These are phyloP conservation scores for Salmacisia buchloeana DNA, from an alignment of 1,284 basidiomycete species.

Conservation along the genomic window DNA sequence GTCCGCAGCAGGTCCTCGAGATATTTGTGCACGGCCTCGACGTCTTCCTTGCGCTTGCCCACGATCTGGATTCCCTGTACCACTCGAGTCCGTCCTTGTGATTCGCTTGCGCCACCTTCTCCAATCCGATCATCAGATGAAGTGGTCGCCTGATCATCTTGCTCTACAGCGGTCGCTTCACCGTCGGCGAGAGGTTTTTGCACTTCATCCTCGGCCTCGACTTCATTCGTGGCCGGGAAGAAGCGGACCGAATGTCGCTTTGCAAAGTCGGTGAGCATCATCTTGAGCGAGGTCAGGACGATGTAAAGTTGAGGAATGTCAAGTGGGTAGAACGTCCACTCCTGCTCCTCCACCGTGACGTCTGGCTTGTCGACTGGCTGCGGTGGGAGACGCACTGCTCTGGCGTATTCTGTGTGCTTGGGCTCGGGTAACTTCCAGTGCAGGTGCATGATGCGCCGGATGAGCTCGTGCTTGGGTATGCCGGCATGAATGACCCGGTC, in stretches of 20 bases:
- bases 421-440: constrained; percentile 4
- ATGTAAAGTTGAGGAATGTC: background rate
- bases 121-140: background rate
- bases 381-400: background rate
- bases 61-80: background rate
- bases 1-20: background rate
- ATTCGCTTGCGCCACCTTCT: background rate
- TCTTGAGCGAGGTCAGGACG: background rate
- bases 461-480: background rate
- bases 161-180: too few relatives aligned
- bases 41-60: background rate
- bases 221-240: background rate
- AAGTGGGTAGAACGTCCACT: constrained; percentile 2
- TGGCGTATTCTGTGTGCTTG: background rate
- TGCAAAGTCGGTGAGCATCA: background rate
- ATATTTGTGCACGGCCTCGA: background rate
- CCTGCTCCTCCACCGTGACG: background rate
- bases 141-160: background rate
- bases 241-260: background rate
- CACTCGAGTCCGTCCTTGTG: background rate
- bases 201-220: too few relatives aligned
- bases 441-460: background rate
- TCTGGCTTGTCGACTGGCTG: background rate
- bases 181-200: too few relatives aligned
- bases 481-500: background rate